Percentiles rank a stretch among this genome's conserved stretches.
phyloP scores from a whole-genome alignment of 225 moss, liverwort and hornwort species.

The Climacium dendroides region DNA sequence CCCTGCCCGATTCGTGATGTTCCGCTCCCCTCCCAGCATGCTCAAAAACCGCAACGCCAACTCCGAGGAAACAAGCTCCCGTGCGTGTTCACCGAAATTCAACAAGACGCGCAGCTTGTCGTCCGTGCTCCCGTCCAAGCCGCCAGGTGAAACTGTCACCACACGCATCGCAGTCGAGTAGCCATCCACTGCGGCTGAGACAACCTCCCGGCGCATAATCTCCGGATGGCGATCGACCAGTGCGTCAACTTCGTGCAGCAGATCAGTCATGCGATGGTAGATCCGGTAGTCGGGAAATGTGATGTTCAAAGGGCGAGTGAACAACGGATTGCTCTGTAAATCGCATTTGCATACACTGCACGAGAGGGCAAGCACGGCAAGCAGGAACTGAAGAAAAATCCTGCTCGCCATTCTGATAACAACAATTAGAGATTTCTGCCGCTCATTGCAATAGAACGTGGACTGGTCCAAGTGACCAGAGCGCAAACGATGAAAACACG shows the following conservation, averaged over 20 bases:
- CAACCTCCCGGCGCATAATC: slow-evolving; percentile 47
- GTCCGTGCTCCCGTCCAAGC: slow-evolving; percentile 14
- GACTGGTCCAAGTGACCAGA: not conserved
- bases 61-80: slow-evolving; percentile 81
- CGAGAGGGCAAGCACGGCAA: not conserved
- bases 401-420: slow-evolving; percentile 3
- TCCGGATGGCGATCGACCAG: slow-evolving; percentile 19
- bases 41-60: slow-evolving; percentile 58
- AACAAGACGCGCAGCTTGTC: slow-evolving; percentile 51
- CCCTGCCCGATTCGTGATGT: slow-evolving; percentile 3
- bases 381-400: not conserved
- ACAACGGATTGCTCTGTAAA: slow-evolving; percentile 11
- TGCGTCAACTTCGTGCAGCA: slow-evolving; percentile 13
- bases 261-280: slow-evolving; percentile 23
- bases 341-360: not conserved
- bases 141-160: slow-evolving; percentile 59
- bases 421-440: not conserved
- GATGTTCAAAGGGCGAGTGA: not conserved
- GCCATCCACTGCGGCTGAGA: slow-evolving; percentile 42
- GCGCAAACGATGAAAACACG: not conserved
- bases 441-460: not conserved
- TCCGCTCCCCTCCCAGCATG: slow-evolving; percentile 59
- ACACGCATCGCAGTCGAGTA: slow-evolving; percentile 65
- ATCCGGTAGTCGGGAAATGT: slow-evolving; percentile 26
- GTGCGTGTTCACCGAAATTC: slow-evolving; percentile 79